Evolutionary conservation across 129 eudicot genomes (phyloP).

Genomic region (Helichrysum umbraculigerum): DNA sequence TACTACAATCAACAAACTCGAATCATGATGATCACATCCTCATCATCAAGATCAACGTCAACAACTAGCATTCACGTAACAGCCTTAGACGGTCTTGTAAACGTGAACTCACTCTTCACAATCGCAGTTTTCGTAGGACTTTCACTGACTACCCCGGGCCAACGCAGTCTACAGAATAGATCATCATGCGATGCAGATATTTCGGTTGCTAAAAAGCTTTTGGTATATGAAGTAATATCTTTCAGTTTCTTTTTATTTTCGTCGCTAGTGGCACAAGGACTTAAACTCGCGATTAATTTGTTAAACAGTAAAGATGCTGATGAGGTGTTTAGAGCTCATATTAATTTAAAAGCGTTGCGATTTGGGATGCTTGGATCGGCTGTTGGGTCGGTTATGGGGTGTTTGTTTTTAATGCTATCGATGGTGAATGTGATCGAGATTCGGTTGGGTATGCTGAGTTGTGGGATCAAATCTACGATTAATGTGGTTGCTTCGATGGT

Average conservation of each 20-base stretch:
- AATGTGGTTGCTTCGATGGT: conserved; percentile 42
- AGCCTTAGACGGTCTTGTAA: conserved; percentile 57
- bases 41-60: conserved; percentile 8
- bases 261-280: conserved; percentile 55
- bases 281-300: conserved; percentile 54
- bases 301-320: conserved; percentile 46
- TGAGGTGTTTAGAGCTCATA: conserved; percentile 44
- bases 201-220: conserved; percentile 44
- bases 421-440: conserved; percentile 61
- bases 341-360: conserved; percentile 42
- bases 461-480: conserved; percentile 44
- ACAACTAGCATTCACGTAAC: conserved; percentile 64
- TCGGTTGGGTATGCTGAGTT: conserved; percentile 44
- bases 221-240: conserved; percentile 51
- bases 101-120: conserved; percentile 61
- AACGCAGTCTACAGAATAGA: conserved; percentile 43
- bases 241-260: conserved; percentile 62
- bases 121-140: conserved; percentile 61
- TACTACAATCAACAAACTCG: background rate
- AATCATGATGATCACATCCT: background rate
- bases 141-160: conserved; percentile 47
- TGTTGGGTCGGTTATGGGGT: conserved; percentile 55
- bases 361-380: conserved; percentile 60
- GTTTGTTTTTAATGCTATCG: conserved; percentile 56
- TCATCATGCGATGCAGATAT: conserved; percentile 40